A percentile compares a stretch with the other conserved stretches of the same genome.
These are phyloP conservation scores for Acarospora socialis DNA, from an alignment of 2,329 filamentous ascomycete species.

Conservation along the genomic window DNA sequence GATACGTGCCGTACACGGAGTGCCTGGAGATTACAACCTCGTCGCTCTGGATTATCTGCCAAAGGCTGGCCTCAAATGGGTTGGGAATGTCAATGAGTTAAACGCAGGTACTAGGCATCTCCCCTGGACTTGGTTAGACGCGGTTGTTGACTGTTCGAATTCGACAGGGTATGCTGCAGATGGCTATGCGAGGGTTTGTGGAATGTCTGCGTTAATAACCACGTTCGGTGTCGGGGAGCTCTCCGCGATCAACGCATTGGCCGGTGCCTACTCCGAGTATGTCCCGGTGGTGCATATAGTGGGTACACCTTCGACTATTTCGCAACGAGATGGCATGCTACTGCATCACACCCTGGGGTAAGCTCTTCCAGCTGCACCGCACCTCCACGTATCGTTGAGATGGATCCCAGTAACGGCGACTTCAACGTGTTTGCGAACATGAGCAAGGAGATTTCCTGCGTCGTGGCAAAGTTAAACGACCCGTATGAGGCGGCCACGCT, in stretches of 20 bases:
- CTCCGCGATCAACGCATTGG: slow-evolving; percentile 22
- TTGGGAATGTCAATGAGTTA: slow-evolving; percentile 48
- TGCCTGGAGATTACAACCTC: slow-evolving; percentile 36
- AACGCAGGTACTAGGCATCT: slow-evolving; percentile 34
- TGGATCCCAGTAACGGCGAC: slow-evolving; percentile 65
- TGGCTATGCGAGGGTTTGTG: slow-evolving; percentile 42
- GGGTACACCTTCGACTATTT: slow-evolving; percentile 34
- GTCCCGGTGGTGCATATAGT: slow-evolving; percentile 48
- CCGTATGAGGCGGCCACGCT: slow-evolving; percentile 54
- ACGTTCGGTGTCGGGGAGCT: slow-evolving; percentile 47
- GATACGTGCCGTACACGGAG: slow-evolving; percentile 35
- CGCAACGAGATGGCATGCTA: slow-evolving; percentile 31
- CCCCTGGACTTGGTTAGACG: neutral
- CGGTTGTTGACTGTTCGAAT: slow-evolving; percentile 7
- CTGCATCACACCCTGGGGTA: slow-evolving; percentile 23
- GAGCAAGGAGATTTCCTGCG: slow-evolving; percentile 56
- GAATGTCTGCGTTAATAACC: slow-evolving; percentile 37
- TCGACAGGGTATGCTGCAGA: slow-evolving; percentile 34
- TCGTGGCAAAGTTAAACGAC: slow-evolving; percentile 55
- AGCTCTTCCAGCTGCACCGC: slow-evolving; percentile 32
- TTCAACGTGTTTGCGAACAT: slow-evolving; percentile 74
- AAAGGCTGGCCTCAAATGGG: slow-evolving; percentile 40
- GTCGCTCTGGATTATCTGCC: slow-evolving; percentile 42
- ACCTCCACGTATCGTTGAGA: slow-evolving; percentile 33
- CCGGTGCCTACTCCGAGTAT: slow-evolving; percentile 43